Conservation (phyloP, 202 grass and related monocot genomes). For the Setaria italica region DNA sequence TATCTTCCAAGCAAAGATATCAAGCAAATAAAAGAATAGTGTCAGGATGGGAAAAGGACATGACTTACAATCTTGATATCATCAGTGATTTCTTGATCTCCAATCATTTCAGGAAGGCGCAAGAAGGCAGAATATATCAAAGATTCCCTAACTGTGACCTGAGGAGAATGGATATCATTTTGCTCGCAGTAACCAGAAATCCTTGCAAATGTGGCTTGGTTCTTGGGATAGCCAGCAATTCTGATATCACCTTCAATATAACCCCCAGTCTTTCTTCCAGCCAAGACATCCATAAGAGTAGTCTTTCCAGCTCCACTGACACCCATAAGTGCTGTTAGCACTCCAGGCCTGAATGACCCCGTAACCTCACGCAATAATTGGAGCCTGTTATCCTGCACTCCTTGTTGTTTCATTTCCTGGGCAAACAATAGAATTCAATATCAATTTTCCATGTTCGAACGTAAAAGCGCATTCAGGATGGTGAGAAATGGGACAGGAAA, state of each 20-base stretch:
- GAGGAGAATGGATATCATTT: conserved; percentile 99
- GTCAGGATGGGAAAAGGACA: background rate
- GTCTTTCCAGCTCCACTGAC: conserved; percentile 99
- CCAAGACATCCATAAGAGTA: conserved; percentile 98
- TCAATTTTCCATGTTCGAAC: conserved; percentile 40
- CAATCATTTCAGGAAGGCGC: conserved; percentile 76
- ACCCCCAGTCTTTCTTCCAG: conserved; percentile 94
- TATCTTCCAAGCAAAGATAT: conserved; percentile 29
- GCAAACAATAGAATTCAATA: conserved; percentile 27
- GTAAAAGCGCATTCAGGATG: conserved; percentile 1
- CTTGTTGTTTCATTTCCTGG: conserved; percentile 99
- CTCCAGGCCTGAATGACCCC: conserved; percentile 85
- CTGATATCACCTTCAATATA: conserved; percentile 98
- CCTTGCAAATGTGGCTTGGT: conserved; percentile 95
- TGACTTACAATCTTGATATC: conserved; percentile 84
- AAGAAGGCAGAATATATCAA: conserved; percentile 96
- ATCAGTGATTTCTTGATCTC: conserved; percentile 79
- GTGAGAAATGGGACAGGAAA: conserved; percentile 28
- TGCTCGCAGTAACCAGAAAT: conserved; percentile 99
- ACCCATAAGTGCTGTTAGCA: conserved; percentile 97
- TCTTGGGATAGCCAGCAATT: conserved; percentile 92
- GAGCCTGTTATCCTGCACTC: conserved; percentile 88
- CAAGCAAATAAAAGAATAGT: conserved; percentile 13
- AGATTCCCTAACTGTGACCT: conserved; percentile 94
- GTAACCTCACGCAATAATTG: conserved; percentile 85